Evolutionary conservation across 2,329 filamentous ascomycete species (phyloP).

Genomic region (Epicoccum nigrum): DNA sequence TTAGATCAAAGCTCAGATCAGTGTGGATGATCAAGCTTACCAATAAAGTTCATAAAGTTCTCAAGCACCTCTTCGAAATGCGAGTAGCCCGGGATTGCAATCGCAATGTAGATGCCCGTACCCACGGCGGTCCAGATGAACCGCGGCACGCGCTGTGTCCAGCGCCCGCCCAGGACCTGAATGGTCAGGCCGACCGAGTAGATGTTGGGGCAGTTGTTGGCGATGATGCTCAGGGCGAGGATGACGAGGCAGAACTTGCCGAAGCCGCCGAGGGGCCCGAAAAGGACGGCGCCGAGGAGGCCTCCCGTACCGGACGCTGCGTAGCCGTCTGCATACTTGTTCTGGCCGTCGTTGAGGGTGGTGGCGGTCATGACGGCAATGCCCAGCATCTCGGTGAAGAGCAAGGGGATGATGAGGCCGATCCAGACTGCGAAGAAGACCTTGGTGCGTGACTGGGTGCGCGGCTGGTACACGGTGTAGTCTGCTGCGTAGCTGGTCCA

Average conservation of each 20-base stretch:
- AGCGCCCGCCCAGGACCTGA: constrained; percentile 64
- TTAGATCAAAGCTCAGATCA: constrained; percentile 13
- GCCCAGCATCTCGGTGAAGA: constrained; percentile 76
- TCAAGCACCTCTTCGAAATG: constrained; percentile 69
- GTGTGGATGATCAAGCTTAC: constrained; percentile 9
- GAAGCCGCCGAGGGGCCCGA: constrained; percentile 68
- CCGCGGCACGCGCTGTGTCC: constrained; percentile 67
- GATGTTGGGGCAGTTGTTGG: constrained; percentile 74
- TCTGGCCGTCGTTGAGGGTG: constrained; percentile 58
- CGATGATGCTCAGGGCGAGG: constrained; percentile 69
- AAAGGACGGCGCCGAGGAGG: constrained; percentile 68
- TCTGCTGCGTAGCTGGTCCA: constrained; percentile 79
- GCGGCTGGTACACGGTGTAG: constrained; percentile 80
- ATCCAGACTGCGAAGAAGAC: constrained; percentile 73
- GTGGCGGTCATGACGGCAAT: constrained; percentile 72
- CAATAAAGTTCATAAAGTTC: constrained; percentile 67
- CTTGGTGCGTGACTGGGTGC: constrained; percentile 62
- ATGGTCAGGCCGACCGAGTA: constrained; percentile 70
- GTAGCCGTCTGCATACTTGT: constrained; percentile 64
- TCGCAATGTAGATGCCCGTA: constrained; percentile 68
- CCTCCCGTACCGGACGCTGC: constrained; percentile 66
- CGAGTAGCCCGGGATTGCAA: constrained; percentile 72
- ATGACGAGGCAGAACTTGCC: constrained; percentile 75
- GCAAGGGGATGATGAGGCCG: constrained; percentile 72
- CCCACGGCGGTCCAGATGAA: constrained; percentile 70